Evolutionary conservation across 2,329 filamentous ascomycete genomes (phyloP).

Genomic region (Colletotrichum cuscutae): DNA sequence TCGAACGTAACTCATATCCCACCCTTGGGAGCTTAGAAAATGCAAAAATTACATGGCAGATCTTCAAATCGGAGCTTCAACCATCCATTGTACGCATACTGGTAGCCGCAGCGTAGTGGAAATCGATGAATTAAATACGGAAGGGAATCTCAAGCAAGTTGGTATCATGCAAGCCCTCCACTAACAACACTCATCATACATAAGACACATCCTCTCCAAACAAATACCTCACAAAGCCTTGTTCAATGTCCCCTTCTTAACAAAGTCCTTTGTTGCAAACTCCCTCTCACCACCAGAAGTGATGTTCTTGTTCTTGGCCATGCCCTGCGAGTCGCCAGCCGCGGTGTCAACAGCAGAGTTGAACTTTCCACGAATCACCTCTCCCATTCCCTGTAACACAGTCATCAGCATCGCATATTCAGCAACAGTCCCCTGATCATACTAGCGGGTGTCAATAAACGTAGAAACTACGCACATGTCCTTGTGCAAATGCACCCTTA

Average conservation of each 20-base stretch:
- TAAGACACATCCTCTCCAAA: background rate
- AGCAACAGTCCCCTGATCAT: too few relatives aligned
- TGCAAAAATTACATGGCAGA: too few relatives aligned
- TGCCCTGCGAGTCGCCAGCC: constrained; percentile 43
- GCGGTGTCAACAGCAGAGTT: constrained; percentile 46
- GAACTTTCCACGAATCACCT: constrained; percentile 41
- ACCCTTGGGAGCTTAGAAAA: too few relatives aligned
- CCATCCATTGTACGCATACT: too few relatives aligned
- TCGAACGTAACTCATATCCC: too few relatives aligned
- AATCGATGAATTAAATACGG: too few relatives aligned
- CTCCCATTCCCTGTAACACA: constrained; percentile 25
- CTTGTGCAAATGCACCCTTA: constrained; percentile 34
- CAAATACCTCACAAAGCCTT: constrained; percentile 16
- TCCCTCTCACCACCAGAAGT: constrained; percentile 32
- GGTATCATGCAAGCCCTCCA: background rate
- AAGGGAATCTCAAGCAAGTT: background rate
- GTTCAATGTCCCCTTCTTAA: constrained; percentile 25
- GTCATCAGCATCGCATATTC: too few relatives aligned
- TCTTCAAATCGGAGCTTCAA: too few relatives aligned
- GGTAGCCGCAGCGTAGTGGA: too few relatives aligned
- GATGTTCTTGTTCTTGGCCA: constrained; percentile 45
- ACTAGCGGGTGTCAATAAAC: too few relatives aligned
- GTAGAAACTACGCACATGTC: constrained; percentile 13
- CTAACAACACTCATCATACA: background rate
- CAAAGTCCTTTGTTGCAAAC: constrained; percentile 33